phyloP scores from a whole-genome alignment of 2,329 filamentous ascomycete species.

The Penicillium concentricum region DNA sequence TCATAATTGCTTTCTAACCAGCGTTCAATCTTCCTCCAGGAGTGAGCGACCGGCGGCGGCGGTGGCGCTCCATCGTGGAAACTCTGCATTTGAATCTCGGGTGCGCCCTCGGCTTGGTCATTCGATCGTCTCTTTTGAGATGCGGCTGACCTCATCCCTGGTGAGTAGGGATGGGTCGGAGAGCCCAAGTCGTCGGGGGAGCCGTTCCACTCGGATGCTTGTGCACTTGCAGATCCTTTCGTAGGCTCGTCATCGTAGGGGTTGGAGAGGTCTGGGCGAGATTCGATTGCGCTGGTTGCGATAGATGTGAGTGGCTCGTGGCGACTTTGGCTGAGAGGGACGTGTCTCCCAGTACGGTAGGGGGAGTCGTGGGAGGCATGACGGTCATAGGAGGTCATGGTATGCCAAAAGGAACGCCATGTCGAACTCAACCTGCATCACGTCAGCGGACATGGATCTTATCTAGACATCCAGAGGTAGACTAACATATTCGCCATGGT shows the following conservation, averaged over 20 bases:
- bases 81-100: slow-evolving; percentile 94
- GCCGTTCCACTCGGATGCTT: slow-evolving; percentile 61
- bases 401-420: slow-evolving; percentile 93
- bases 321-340: slow-evolving; percentile 79
- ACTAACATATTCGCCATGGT: slow-evolving; percentile 27
- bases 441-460: slow-evolving; percentile 6
- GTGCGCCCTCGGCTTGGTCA: slow-evolving; percentile 65
- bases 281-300: slow-evolving; percentile 81
- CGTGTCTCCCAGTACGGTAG: slow-evolving; percentile 85
- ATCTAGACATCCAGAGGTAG: neutral
- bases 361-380: slow-evolving; percentile 91
- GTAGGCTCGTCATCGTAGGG: slow-evolving; percentile 73
- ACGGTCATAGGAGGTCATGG: slow-evolving; percentile 75
- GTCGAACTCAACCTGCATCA: slow-evolving; percentile 62
- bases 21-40: slow-evolving; percentile 88
- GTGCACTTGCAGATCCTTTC: slow-evolving; percentile 55
- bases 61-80: slow-evolving; percentile 91
- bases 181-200: slow-evolving; percentile 56
- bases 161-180: slow-evolving; percentile 75
- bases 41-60: slow-evolving; percentile 80
- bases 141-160: slow-evolving; percentile 78
- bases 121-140: slow-evolving; percentile 61
- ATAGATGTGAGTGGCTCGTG: slow-evolving; percentile 82
- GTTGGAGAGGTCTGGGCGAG: slow-evolving; percentile 76
- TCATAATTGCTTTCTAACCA: slow-evolving; percentile 96